Evolutionary conservation across 116 monocot genomes (phyloP).

Genomic region (Iris pallida): DNA sequence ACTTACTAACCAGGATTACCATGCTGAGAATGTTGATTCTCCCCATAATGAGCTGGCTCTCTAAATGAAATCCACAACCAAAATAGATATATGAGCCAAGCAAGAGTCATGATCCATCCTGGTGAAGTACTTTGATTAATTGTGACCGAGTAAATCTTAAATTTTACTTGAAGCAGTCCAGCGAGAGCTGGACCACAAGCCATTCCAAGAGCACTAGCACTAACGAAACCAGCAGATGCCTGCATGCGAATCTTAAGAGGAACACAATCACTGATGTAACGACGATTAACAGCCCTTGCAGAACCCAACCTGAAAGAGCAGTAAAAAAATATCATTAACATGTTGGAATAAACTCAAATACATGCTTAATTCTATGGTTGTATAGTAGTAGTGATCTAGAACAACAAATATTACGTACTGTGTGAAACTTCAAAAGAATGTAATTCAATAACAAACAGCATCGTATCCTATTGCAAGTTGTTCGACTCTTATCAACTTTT

Average conservation of each 20-base stretch:
- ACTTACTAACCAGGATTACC: conserved; percentile 18
- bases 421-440: too few species aligned
- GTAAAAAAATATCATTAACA: background rate
- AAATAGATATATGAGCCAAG: conserved; percentile 62
- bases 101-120: conserved; percentile 77
- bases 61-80: conserved; percentile 65
- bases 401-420: too few species aligned
- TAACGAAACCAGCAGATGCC: conserved; percentile 87
- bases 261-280: conserved; percentile 87
- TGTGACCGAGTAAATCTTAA: conserved; percentile 51
- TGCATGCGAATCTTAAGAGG: conserved; percentile 69
- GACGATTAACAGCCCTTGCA: conserved; percentile 79
- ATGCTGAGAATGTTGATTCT: conserved; percentile 14
- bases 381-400: too few species aligned
- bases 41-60: conserved; percentile 44
- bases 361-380: too few species aligned
- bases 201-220: conserved; percentile 90
- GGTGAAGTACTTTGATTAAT: conserved; percentile 66
- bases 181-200: conserved; percentile 85
- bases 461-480: too few species aligned
- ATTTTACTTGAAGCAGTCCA: conserved; percentile 67
- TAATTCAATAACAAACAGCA: too few species aligned
- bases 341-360: background rate
- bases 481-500: too few species aligned
- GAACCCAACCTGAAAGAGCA: conserved; percentile 56